Percentiles rank a stretch among this genome's conserved stretches.
Conservation (phyloP, 176 grass and related monocot species). For the Carex myosuroides region DNA sequence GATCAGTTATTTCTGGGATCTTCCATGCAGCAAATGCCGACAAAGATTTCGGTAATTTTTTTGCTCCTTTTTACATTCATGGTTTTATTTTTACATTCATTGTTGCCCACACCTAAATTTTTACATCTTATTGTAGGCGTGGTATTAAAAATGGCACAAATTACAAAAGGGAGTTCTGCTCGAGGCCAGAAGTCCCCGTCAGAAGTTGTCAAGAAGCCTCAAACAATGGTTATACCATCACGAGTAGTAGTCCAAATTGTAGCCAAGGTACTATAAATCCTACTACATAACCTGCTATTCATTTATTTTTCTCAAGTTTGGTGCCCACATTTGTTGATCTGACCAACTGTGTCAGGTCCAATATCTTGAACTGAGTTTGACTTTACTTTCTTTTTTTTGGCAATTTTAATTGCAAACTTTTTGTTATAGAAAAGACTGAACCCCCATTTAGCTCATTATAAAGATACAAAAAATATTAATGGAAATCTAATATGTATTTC, state of each 20-base stretch:
- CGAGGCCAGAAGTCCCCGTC: constrained; percentile 37
- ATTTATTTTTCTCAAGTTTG: background rate
- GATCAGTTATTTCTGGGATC: constrained; percentile 93
- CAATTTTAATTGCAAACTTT: background rate
- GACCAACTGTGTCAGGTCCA: background rate
- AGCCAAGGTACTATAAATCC: constrained; percentile 56
- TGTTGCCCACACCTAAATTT: constrained; percentile 19
- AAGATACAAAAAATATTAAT: background rate
- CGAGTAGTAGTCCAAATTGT: constrained; percentile 78
- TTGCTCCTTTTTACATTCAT: background rate
- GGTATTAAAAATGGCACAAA: constrained; percentile 91
- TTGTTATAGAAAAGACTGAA: background rate
- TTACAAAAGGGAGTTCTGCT: constrained; percentile 54
- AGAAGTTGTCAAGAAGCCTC: constrained; percentile 57
- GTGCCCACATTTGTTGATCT: background rate
- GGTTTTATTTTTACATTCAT: constrained; percentile 7
- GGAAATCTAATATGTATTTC: background rate
- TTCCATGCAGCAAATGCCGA: constrained; percentile 79
- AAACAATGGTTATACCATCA: constrained; percentile 80
- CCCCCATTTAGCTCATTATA: background rate
- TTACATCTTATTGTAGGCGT: constrained; percentile 42
- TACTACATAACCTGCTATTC: background rate
- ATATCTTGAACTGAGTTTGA: background rate
- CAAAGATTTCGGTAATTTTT: constrained; percentile 73
- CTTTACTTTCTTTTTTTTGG: background rate